These are phyloP conservation scores for Boletus reticulatus DNA, from an alignment of 768 basidiomycete genomes.

Conservation along the genomic window DNA sequence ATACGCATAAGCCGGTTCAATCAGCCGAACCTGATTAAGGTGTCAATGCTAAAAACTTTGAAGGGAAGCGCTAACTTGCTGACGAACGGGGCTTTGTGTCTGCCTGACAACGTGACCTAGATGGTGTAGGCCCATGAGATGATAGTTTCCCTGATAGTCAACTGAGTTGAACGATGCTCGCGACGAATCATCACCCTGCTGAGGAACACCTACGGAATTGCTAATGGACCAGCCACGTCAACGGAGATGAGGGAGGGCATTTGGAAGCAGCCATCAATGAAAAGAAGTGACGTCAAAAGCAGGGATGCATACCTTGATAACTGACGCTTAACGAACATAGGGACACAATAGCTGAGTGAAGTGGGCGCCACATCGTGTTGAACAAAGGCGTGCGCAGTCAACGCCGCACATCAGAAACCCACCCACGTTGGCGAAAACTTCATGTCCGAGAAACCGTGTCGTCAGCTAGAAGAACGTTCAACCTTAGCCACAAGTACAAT, in stretches of 20 bases:
- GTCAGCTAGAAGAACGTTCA: slow-evolving; percentile 2
- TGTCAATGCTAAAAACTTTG: slow-evolving; percentile 10
- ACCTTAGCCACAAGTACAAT: slow-evolving; percentile 10
- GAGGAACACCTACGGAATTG: background rate
- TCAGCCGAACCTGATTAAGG: slow-evolving; percentile 6
- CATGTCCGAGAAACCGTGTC: slow-evolving; percentile 2
- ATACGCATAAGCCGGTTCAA: slow-evolving; percentile 2
- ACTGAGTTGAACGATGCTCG: background rate
- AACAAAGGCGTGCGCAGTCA: slow-evolving; percentile 1
- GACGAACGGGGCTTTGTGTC: slow-evolving; percentile 1
- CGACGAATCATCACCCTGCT: background rate
- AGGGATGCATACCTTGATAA: slow-evolving; percentile 12
- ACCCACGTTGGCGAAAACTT: background rate
- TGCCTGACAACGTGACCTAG: background rate
- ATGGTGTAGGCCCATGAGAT: background rate
- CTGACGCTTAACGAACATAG: slow-evolving; percentile 1
- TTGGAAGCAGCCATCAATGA: slow-evolving; percentile 12
- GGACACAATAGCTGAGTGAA: background rate
- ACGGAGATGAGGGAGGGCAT: slow-evolving; percentile 25
- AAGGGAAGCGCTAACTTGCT: background rate
- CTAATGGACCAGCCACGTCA: background rate
- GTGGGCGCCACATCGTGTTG: slow-evolving; percentile 15
- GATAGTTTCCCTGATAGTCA: background rate
- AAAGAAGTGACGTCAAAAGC: slow-evolving; percentile 13
- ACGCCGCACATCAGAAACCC: slow-evolving; percentile 4